Evolutionary conservation across 805 yeast genomes (phyloP), one percentile per base, ranked within the genome.

Genomic region (Ogataea nitratoaversa): DNA sequence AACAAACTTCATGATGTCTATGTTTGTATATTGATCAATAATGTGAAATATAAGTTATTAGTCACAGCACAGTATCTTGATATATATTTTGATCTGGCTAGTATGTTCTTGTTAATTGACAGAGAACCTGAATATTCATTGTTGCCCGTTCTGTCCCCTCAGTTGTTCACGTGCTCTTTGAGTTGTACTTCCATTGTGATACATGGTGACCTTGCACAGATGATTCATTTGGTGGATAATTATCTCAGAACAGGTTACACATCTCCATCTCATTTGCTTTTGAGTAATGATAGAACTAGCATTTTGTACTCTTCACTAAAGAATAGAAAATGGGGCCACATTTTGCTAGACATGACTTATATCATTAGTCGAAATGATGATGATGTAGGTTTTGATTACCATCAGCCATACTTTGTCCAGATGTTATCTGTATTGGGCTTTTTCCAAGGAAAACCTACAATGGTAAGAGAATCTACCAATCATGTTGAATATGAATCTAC

Each of bases 401-500:
- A 74, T 14, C 55, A 63, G 2, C 60, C 66, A 23, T 71, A 82
- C 18, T 64, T 83, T 6, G 65, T 71, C 2, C 82, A 80, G 64
- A 69, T 83, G 1, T 73, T 85, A 32, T 87, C 84, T 47, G 69
- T 87, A 8, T 51, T 85, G 23, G 64, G 76, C 2, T 62, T 87
- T 24, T 84, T 88, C 52, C 93, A 88, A 59, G 90, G 95, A 3
- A 71, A 79, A 34, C 85, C 93, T 1, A 80, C 84, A 0, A 65
- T 87, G 52, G 74, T 71, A 45, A 71, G 98, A 43, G 96, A 88
- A 54, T 77, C 79, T 4, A 69, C 74, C 5, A 82, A 78, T 43
- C 99, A 91, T 59, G 89, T 91, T 8, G 96, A 90, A 56, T 93
- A 84, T 57, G 99, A 91, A 56, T 81, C 80, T 33, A 86, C 85